A percentile compares a stretch with the other conserved stretches of the same genome.
phyloP scores from a whole-genome alignment of 2,329 filamentous ascomycete genomes.

The Coniochaeta sp. region DNA sequence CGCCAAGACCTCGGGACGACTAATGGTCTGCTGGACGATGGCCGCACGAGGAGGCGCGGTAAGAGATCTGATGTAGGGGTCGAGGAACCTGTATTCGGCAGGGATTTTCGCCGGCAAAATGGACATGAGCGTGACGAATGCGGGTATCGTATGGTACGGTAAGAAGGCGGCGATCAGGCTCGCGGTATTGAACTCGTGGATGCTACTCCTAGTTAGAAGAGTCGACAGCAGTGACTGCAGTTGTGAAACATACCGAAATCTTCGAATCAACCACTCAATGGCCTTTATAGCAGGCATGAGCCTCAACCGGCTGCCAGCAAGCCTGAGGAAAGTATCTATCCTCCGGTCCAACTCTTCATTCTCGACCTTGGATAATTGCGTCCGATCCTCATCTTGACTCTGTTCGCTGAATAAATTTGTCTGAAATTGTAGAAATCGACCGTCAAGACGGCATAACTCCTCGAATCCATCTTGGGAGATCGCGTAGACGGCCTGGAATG shows the following conservation, averaged over 20 bases:
- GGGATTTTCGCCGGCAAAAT: constrained; percentile 75
- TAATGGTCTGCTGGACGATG: constrained; percentile 75
- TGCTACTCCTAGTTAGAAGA: constrained; percentile 37
- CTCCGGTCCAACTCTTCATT: constrained; percentile 73
- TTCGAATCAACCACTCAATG: constrained; percentile 87
- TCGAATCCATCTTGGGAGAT: constrained; percentile 85
- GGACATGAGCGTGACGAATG: constrained; percentile 79
- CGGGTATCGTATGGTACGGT: constrained; percentile 80
- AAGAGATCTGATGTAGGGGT: constrained; percentile 74
- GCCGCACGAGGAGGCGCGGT: constrained; percentile 71
- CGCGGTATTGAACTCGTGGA: constrained; percentile 85
- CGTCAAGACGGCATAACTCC: constrained; percentile 82
- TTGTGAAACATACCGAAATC: constrained; percentile 62
- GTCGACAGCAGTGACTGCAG: constrained; percentile 5
- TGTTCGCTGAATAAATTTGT: constrained; percentile 85
- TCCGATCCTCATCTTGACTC: constrained; percentile 82
- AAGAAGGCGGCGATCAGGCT: constrained; percentile 77
- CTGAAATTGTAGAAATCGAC: constrained; percentile 66
- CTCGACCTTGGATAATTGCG: constrained; percentile 72
- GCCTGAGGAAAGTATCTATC: constrained; percentile 73
- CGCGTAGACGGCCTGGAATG: constrained; percentile 79
- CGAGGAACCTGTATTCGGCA: constrained; percentile 71
- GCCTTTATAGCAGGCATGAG: constrained; percentile 85
- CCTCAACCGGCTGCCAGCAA: constrained; percentile 68
- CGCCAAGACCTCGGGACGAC: constrained; percentile 68